Conservation (phyloP, 495 filamentous ascomycete genomes). For the Penicillium dipodomyicola region DNA sequence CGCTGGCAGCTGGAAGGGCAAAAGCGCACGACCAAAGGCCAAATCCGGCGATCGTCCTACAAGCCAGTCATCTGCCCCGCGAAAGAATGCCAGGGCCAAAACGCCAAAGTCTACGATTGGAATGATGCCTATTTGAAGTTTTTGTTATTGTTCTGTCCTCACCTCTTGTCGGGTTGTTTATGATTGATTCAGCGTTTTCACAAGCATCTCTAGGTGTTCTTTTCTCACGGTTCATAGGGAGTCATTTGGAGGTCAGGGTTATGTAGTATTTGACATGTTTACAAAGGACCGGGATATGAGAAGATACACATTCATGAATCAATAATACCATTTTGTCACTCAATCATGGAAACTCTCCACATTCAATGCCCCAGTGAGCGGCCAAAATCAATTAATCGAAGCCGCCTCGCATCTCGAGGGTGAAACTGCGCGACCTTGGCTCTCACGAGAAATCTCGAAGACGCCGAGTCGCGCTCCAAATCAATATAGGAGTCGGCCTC, state of each 20-base stretch:
- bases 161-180: constrained; percentile 17
- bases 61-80: constrained; percentile 26
- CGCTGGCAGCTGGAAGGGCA: constrained; percentile 27
- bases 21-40: constrained; percentile 26
- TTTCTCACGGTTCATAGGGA: constrained; percentile 5
- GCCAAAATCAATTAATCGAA: constrained; percentile 83
- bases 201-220: constrained; percentile 28
- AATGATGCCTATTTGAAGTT: constrained; percentile 46
- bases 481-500: constrained; percentile 67
- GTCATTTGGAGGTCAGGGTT: not conserved
- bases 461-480: constrained; percentile 72
- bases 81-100: constrained; percentile 33
- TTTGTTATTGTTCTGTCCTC: constrained; percentile 14
- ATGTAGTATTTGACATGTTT: constrained; percentile 6
- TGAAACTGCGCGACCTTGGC: constrained; percentile 85
- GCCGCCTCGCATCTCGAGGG: constrained; percentile 70
- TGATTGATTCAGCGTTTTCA: constrained; percentile 23
- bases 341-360: constrained; percentile 14
- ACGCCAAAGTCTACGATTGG: constrained; percentile 38
- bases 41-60: constrained; percentile 28
- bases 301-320: constrained; percentile 16
- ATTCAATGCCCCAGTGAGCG: constrained; percentile 65
- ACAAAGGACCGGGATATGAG: constrained; percentile 17
- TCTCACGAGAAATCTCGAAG: constrained; percentile 76
- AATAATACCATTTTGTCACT: constrained; percentile 19